Conservation (phyloP, 192 early-diverging fungal species). For the Coemansia sp. region DNA sequence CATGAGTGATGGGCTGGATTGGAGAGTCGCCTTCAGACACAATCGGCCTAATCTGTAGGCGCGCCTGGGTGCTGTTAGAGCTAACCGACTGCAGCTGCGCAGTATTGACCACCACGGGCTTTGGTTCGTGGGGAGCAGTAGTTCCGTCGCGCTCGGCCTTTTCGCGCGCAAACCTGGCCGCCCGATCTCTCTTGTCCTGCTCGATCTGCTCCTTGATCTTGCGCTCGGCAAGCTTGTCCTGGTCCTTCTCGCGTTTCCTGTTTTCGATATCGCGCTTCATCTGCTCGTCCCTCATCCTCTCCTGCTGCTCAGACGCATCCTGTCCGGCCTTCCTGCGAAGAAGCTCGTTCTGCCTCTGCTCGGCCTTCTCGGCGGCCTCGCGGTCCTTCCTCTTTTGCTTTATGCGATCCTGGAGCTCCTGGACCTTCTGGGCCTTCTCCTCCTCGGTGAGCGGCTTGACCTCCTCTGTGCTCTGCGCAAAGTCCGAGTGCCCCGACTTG, state of each 20-base stretch:
- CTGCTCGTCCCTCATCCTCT: slow-evolving; percentile 59
- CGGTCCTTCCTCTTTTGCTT: slow-evolving; percentile 59
- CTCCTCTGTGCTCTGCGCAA: slow-evolving; percentile 63
- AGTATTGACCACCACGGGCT: slow-evolving; percentile 22
- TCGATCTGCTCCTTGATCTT: slow-evolving; percentile 68
- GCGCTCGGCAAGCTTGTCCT: slow-evolving; percentile 62
- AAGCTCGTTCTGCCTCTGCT: slow-evolving; percentile 61
- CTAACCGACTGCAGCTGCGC: slow-evolving; percentile 31
- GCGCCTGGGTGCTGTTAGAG: slow-evolving; percentile 51
- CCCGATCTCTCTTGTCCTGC: slow-evolving; percentile 66
- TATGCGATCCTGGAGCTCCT: slow-evolving; percentile 60
- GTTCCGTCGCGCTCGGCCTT: slow-evolving; percentile 38
- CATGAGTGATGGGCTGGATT: slow-evolving; percentile 58
- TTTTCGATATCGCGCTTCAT: slow-evolving; percentile 60
- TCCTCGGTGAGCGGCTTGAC: slow-evolving; percentile 74
- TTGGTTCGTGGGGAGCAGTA: neutral
- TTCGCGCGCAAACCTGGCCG: slow-evolving; percentile 43
- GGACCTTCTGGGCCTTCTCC: slow-evolving; percentile 69
- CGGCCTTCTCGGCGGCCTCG: slow-evolving; percentile 59
- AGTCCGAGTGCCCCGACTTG: slow-evolving; percentile 66
- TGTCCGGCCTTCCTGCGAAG: slow-evolving; percentile 61
- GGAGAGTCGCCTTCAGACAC: slow-evolving; percentile 26
- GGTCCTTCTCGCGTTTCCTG: slow-evolving; percentile 65
- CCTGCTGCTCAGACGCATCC: slow-evolving; percentile 59
- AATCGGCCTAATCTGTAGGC: slow-evolving; percentile 67